A percentile compares a stretch with the other conserved stretches of the same genome.
Evolutionary conservation across 2,329 filamentous ascomycete genomes (phyloP).

Genomic region (Fusarium caatingaense): DNA sequence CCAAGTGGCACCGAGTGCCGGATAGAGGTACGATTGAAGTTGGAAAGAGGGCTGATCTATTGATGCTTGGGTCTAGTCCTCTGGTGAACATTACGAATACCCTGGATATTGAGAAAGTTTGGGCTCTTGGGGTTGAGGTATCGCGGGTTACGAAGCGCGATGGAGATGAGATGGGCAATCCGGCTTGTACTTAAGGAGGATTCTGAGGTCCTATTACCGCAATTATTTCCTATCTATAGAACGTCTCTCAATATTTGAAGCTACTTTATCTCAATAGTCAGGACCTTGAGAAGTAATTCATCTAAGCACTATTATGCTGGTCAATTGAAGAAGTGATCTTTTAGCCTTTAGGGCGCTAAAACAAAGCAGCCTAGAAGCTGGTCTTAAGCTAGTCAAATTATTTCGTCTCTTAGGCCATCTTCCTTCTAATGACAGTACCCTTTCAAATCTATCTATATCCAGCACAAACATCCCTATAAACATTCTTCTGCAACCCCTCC

Average conservation of each 20-base stretch:
- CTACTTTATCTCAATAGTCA: too few relatives aligned
- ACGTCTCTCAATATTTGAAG: too few relatives aligned
- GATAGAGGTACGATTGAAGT: background rate
- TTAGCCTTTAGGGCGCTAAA: too few relatives aligned
- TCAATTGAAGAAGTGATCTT: too few relatives aligned
- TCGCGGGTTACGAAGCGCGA: background rate
- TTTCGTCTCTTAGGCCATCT: too few relatives aligned
- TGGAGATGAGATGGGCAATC: background rate
- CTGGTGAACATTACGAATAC: background rate
- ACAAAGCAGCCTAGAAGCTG: background rate
- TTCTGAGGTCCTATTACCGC: too few relatives aligned
- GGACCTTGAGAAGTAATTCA: too few relatives aligned
- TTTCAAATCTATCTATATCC: conserved; percentile 16
- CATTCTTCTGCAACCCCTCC: conserved; percentile 31
- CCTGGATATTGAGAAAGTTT: background rate
- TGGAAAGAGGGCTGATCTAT: background rate
- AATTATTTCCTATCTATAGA: too few relatives aligned
- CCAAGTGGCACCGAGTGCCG: background rate
- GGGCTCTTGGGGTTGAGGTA: background rate
- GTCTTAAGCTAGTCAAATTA: too few relatives aligned
- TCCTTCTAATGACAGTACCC: too few relatives aligned
- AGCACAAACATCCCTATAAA: conserved; percentile 28
- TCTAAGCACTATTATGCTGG: too few relatives aligned
- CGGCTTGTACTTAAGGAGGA: too few relatives aligned
- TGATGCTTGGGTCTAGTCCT: background rate